Base-by-base conservation (phyloP, 805 yeast genomes). In the Candida palmyrensis region DNA sequence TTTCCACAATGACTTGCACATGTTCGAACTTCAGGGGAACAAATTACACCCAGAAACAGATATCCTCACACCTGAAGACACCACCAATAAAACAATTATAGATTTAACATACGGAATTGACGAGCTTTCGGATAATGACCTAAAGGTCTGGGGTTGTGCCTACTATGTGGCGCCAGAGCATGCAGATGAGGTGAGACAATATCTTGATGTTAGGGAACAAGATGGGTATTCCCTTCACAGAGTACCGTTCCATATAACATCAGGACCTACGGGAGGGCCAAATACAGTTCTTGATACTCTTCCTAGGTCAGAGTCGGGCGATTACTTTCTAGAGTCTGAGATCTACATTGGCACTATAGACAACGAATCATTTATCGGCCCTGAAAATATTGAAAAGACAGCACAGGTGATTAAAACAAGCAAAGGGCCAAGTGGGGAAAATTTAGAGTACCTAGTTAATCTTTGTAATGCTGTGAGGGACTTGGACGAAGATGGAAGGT, bases 321-420 rank as follows among this genome's bases (percentile, higher is more conserved):
- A 10, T 30, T 9, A 56, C 59, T 45, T 60, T 18, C 68, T 82
- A 33, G 62, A 59, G 8, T 78, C 92, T 16, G 59, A 65, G 17
- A 86, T 86, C 0, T 89, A 89, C 53, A 84, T 89, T 14, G 97
- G 96, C 0, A 82, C 90, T 1, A 71, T 79, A 1, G 81, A 75
- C 10, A 89, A 88, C 48, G 80, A 68, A 33, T 85, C 95, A 3
- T 90, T 88, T 48, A 67, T 86, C 3, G 97, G 97, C 0, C 94
- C 95, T 1, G 94, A 88, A 51, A 49, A 51, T 3, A 61, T 81
- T 0, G 53, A 54, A 5, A 57, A 53, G 0, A 78, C 95, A 0
- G 95, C 95, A 0, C 43, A 46, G 13, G 66, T 74, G 6, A 86
- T 89, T 10, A 59, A 66, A 7, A 44, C 45, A 0, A 63, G 82